These are phyloP conservation scores for Berberis thunbergii DNA, from an alignment of 164 flowering plant species.

Conservation along the genomic window DNA sequence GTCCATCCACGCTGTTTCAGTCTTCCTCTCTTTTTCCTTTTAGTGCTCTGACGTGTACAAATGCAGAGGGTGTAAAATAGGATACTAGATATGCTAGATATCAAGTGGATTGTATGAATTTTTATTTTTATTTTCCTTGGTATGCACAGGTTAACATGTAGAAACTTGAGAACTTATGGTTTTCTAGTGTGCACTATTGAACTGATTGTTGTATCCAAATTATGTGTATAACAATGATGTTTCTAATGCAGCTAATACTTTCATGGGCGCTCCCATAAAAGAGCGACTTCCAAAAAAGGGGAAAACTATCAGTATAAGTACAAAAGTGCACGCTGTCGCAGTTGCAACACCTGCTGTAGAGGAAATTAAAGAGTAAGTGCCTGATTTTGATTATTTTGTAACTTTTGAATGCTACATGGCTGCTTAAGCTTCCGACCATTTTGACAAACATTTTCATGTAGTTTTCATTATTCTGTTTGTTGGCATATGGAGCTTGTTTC, in stretches of 20 bases:
- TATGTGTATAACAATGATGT: background rate
- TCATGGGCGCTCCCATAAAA: conserved; percentile 26
- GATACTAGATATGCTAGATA: background rate
- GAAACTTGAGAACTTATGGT: background rate
- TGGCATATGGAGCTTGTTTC: no score
- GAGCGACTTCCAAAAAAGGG: conserved; percentile 18
- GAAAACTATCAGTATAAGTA: conserved; percentile 6
- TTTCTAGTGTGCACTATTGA: background rate
- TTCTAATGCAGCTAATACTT: conserved; percentile 31
- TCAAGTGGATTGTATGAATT: background rate
- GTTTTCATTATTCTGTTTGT: no score
- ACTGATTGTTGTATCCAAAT: background rate
- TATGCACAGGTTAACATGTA: background rate
- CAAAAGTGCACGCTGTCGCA: conserved; percentile 32
- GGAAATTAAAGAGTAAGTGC: conserved; percentile 53
- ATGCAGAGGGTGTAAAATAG: no score
- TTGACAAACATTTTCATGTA: no score
- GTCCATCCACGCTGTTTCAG: no score
- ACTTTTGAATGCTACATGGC: background rate
- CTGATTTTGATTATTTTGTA: background rate
- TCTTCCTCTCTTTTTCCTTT: no score
- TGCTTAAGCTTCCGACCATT: no score
- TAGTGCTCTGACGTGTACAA: no score
- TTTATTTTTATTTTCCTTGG: background rate
- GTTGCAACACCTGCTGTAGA: conserved; percentile 34